Evolutionary conservation across 1,139 yeast genomes (phyloP).

Genomic region (Arxiozyma heterogenica): DNA sequence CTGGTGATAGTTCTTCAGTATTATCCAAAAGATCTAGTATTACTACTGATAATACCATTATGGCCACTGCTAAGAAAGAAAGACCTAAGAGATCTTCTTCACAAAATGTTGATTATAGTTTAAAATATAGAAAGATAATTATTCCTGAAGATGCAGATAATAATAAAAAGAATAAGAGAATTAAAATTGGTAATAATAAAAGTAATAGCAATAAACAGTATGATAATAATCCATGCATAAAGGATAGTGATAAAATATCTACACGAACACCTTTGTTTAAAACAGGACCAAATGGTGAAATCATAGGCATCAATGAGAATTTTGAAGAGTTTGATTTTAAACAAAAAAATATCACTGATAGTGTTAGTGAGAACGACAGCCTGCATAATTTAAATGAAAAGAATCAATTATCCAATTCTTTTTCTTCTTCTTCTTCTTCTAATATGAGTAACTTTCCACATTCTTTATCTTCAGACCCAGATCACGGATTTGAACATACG

Average conservation of each 20-base stretch:
- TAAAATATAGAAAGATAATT: conserved; percentile 26
- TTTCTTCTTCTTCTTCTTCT: not conserved
- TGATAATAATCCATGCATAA: not conserved
- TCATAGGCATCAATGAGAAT: conserved; percentile 19
- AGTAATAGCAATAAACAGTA: not conserved
- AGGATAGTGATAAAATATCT: not conserved
- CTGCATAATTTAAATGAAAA: not conserved
- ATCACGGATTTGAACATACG: not conserved
- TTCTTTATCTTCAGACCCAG: not conserved
- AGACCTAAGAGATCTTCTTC: conserved; percentile 28
- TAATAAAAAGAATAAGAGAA: conserved; percentile 2
- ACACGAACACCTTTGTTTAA: conserved; percentile 3
- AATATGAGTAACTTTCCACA: not conserved
- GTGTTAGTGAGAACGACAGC: not conserved
- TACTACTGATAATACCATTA: too few relatives aligned
- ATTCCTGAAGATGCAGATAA: conserved; percentile 16
- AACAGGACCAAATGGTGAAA: conserved; percentile 2
- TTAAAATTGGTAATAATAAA: not conserved
- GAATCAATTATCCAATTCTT: not conserved
- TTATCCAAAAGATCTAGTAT: not conserved
- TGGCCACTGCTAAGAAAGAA: conserved; percentile 2
- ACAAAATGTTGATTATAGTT: conserved; percentile 25
- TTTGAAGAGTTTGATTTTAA: not conserved
- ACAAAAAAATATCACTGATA: not conserved
- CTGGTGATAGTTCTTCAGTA: not conserved